Evolutionary conservation across 495 filamentous ascomycete genomes (phyloP).

Genomic region (Lasiosphaeris hirsuta): DNA sequence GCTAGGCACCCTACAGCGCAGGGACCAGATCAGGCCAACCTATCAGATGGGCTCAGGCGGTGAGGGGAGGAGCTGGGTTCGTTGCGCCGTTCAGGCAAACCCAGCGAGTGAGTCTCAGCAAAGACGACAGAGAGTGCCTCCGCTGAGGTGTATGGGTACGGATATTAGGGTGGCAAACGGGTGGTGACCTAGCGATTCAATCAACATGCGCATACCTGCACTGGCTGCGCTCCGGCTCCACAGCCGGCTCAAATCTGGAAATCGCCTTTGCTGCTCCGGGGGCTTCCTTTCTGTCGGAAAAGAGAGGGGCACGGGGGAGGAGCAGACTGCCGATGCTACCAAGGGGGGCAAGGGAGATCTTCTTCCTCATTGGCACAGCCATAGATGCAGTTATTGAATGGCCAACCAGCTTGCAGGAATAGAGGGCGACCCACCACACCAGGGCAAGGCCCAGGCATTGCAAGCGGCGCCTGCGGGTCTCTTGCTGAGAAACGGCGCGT

Average conservation of each 20-base stretch:
- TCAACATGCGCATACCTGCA: not conserved
- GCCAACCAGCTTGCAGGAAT: not conserved
- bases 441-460: not conserved
- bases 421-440: not conserved
- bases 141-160: not conserved
- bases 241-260: not conserved
- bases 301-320: not conserved
- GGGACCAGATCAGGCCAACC: not conserved
- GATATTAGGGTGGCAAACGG: not conserved
- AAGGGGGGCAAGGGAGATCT: not conserved
- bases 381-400: not conserved
- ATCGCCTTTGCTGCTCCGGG: not conserved
- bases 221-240: not conserved
- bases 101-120: too few relatives aligned
- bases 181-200: not conserved
- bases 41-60: too few relatives aligned
- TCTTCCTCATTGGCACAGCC: not conserved
- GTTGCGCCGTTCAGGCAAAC: too few relatives aligned
- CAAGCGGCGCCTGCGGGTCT: not conserved
- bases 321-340: not conserved
- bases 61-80: too few relatives aligned
- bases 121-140: too few relatives aligned
- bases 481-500: slow-evolving; percentile 1
- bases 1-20: not conserved
- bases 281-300: not conserved